Evolutionary conservation across 2,329 filamentous ascomycete genomes (phyloP), one percentile per base, ranked within the genome.

Genomic region (Aspergillus caelatus): DNA sequence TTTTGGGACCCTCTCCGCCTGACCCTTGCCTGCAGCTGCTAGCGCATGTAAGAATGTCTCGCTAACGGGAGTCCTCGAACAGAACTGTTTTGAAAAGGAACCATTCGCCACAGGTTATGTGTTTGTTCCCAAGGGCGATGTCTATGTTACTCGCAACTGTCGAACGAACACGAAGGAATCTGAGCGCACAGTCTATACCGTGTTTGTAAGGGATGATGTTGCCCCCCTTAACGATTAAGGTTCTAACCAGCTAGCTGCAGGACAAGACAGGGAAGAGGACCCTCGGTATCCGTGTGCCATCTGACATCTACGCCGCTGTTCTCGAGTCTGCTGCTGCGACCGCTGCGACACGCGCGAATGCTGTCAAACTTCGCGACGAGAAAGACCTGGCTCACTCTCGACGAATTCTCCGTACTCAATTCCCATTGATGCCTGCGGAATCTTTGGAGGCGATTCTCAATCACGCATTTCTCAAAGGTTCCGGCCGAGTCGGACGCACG

Each of bases 261-360:
- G 64, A 76, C 62, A 70, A 69, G 48, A 59, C 68, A 41, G 74
- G 71, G 36, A 77, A 75, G 61, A 70, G 64, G 34, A 68, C 68
- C 34, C 64, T 81, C 19, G 83, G 83, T 16, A 73, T 85, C 23
- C 79, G 81, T 45, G 76, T 82, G 4, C 82, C 81, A 0, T 67
- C 65, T 19, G 68, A 70, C 8, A 76, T 84, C 26, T 68, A 82
- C 60, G 60, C 68, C 8, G 64, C 73, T 10, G 81, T 84, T 16
- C 71, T 78, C 23, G 59, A 70, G 32, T 71, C 74, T 43, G 79
- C 81, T 0, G 72, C 75, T 7, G 71, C 73, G 30, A 84, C 82
- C 1, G 72, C 79, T 1, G 56, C 74, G 9, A 70, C 75, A 1
- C 81, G 83, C 21, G 77, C 77, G 36, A 72, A 72, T 4, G 77